A percentile compares a stretch with the other conserved stretches of the same genome.
These are phyloP conservation scores for Mycena indigotica DNA, from an alignment of 768 basidiomycete species.

Conservation along the genomic window DNA sequence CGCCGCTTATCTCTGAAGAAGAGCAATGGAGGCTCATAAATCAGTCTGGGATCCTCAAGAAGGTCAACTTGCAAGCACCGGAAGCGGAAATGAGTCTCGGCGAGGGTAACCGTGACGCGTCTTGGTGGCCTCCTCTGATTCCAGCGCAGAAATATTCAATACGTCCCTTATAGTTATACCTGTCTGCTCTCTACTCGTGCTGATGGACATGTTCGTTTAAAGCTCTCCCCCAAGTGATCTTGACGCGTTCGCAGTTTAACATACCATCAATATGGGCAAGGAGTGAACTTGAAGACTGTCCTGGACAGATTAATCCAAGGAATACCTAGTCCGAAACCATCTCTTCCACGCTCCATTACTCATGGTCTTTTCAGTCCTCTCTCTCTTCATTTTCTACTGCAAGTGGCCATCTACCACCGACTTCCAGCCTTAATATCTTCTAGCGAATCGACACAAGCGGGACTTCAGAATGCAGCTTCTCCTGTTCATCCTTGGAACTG, in stretches of 20 bases:
- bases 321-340: constrained; percentile 64
- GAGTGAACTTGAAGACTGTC: constrained; percentile 50
- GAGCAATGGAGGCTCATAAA: constrained; percentile 80
- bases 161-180: constrained; percentile 69
- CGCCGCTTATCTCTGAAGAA: constrained; percentile 63
- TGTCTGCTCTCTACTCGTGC: constrained; percentile 68
- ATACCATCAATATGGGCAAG: constrained; percentile 75
- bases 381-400: constrained; percentile 79
- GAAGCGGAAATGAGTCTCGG: constrained; percentile 9
- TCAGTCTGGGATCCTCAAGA: constrained; percentile 60
- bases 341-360: constrained; percentile 1
- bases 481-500: constrained; percentile 60
- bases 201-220: constrained; percentile 81
- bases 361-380: constrained; percentile 52
- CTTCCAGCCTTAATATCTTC: background rate
- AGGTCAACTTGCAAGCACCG: constrained; percentile 25
- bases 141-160: constrained; percentile 65
- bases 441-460: constrained; percentile 69
- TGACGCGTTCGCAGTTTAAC: constrained; percentile 55
- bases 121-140: constrained; percentile 4
- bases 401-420: constrained; percentile 27
- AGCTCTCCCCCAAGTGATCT: background rate
- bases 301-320: constrained; percentile 62
- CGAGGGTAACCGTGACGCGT: constrained; percentile 3
- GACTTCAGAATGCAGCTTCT: constrained; percentile 53